Evolutionary conservation across 139 green algal species (phyloP).

Genomic region (Trebouxia sp.): DNA sequence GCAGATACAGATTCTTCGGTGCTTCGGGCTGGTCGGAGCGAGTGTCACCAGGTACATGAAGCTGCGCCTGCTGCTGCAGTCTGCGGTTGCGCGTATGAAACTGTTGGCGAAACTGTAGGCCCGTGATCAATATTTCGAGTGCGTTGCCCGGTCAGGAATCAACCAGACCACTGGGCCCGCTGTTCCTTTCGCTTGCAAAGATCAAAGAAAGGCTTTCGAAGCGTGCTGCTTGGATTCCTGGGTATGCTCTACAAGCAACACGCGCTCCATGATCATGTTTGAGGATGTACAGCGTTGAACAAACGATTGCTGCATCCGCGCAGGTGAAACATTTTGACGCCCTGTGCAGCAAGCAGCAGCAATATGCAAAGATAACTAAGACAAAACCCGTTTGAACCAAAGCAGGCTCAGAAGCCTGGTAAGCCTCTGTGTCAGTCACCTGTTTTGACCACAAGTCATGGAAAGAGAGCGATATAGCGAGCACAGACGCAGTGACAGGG

Average conservation of each 20-base stretch:
- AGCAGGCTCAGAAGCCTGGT: conserved; percentile 11
- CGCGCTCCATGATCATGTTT: background rate
- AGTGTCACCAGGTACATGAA: background rate
- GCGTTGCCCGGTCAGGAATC: background rate
- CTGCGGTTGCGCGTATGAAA: no score
- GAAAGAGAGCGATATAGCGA: conserved; percentile 45
- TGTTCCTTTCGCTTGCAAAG: conserved; percentile 51
- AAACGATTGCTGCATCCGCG: background rate
- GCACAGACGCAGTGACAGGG: conserved; percentile 26
- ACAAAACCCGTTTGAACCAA: conserved; percentile 47
- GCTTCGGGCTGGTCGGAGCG: background rate
- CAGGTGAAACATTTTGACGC: conserved; percentile 80
- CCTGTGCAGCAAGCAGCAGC: conserved; percentile 55
- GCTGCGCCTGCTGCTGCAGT: no score
- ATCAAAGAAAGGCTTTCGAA: conserved; percentile 59
- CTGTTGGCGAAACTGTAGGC: background rate
- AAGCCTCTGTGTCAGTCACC: background rate
- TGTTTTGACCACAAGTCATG: conserved; percentile 43
- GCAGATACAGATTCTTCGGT: background rate
- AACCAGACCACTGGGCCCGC: conserved; percentile 23
- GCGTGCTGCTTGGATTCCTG: conserved; percentile 63
- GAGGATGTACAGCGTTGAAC: background rate
- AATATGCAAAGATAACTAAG: conserved; percentile 50
- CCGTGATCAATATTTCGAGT: background rate
- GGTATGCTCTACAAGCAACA: conserved; percentile 41